Evolutionary conservation across 306 rosid species (phyloP).

Genomic region (Casuarina cunninghamiana): DNA sequence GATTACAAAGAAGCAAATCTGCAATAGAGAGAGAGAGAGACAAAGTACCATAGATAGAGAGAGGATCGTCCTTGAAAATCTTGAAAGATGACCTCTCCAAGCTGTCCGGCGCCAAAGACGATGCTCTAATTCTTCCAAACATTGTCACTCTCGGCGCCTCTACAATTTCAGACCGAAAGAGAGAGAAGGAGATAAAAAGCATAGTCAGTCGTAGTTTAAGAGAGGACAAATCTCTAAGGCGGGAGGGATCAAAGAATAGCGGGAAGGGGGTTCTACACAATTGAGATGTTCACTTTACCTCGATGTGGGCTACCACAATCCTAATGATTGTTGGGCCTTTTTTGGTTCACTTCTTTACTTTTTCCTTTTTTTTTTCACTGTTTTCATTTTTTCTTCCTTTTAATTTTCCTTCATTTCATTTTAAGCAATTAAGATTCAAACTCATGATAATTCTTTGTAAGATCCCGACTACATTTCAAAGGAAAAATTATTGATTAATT

Average conservation of each 20-base stretch:
- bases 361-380: no score
- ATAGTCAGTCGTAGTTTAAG: neutral
- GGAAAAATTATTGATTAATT: no score
- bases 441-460: no score
- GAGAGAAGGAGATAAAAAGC: constrained; percentile 5
- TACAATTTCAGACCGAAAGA: neutral
- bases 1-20: no score
- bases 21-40: neutral
- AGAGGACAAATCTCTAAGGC: constrained; percentile 12
- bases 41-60: constrained; percentile 76
- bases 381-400: no score
- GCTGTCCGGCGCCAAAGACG: constrained; percentile 59
- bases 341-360: no score
- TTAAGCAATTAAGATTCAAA: no score
- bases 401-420: no score
- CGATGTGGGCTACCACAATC: neutral
- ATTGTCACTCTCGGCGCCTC: constrained; percentile 27
- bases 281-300: neutral
- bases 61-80: constrained; percentile 67
- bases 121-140: constrained; percentile 80
- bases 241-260: constrained; percentile 33
- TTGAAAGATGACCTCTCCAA: constrained; percentile 69
- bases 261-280: constrained; percentile 48
- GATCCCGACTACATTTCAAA: no score
- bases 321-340: no score